Evolutionary conservation across 257 asterid genomes (phyloP), one percentile per base, ranked within the genome.

Genomic region (Jaltomata sinuosa): DNA sequence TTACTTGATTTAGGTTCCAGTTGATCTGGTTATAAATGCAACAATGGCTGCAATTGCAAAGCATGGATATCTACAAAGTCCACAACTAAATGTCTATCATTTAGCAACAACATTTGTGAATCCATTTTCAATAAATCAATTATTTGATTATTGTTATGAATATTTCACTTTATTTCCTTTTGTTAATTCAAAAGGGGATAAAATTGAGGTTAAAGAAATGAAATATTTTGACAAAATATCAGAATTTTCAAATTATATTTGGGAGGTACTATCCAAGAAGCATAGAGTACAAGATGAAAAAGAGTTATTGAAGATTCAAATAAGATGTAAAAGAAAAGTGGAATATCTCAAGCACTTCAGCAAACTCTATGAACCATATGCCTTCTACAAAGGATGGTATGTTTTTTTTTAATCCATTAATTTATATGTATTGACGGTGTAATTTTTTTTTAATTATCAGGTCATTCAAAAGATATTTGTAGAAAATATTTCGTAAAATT

Each of bases 11-110:
- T 87, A 91, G 92, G 83, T 88, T 32, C 93, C 92, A 3, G 90
- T 87, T 31, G 92, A 89, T 45, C 27, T 88, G 85, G 87, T 89
- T 22, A 90, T 79, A 27, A 91, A 89, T 79, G 80, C 91, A 65
- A 86, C 88, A 3, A 84, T 89, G 36, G 92, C 91, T 36, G 91
- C 92, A 3, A 84, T 87, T 6, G 93, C 91, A 5, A 89, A 91
- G 82, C 87, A 88, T 74, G 92, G 91, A 18, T 74, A 2, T 29
- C 0, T 29, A 5, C 9, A 81, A 18, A 84, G 45, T 40, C 80
- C 84, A 15, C 45, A 68, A 21, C 2, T 81, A 50, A 86, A 81
- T 54, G 88, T 89, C 19, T 89, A 90, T 84, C 93, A 90, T 29
- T 89, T 85, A 31, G 88, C 89, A 38, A 84, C 94, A 2, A 62